Percentiles rank a stretch among this genome's conserved stretches.
Evolutionary conservation across 202 grass and related monocot species (phyloP).

Genomic region (Elaeis oleifera): DNA sequence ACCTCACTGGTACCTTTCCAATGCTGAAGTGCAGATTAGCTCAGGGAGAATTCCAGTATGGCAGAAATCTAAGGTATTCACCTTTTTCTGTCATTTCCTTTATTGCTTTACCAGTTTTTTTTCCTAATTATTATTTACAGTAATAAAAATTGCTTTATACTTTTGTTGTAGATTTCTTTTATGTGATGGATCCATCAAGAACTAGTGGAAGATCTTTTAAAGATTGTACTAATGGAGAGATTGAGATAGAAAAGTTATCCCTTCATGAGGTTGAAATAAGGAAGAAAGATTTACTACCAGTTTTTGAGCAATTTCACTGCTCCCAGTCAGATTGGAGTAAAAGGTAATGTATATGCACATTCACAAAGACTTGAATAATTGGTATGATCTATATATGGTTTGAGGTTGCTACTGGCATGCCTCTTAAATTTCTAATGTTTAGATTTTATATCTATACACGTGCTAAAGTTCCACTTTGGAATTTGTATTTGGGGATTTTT

Average conservation of each 20-base stretch:
- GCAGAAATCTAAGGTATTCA: conserved; percentile 93
- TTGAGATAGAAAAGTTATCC: conserved; percentile 76
- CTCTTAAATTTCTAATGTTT: too few relatives aligned
- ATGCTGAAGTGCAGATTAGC: conserved; percentile 89
- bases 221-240: conserved; percentile 48
- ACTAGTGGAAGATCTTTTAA: conserved; percentile 30
- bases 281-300: conserved; percentile 78
- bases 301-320: conserved; percentile 80
- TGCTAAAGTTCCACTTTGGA: too few relatives aligned
- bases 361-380: background rate
- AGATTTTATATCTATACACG: too few relatives aligned
- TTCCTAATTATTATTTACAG: too few relatives aligned
- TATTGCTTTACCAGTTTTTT: too few relatives aligned
- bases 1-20: conserved; percentile 82
- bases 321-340: conserved; percentile 46
- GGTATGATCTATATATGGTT: background rate
- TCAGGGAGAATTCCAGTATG: conserved; percentile 79
- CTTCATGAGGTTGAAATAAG: conserved; percentile 77
- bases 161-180: conserved; percentile 79
- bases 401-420: too few relatives aligned
- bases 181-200: conserved; percentile 46
- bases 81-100: background rate
- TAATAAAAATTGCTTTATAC: background rate
- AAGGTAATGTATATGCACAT: conserved; percentile 41
- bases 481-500: too few relatives aligned